A percentile compares a stretch with the other conserved stretches of the same genome.
These are phyloP conservation scores for Immersiella caudata DNA, from an alignment of 495 filamentous ascomycete genomes.

Conservation along the genomic window DNA sequence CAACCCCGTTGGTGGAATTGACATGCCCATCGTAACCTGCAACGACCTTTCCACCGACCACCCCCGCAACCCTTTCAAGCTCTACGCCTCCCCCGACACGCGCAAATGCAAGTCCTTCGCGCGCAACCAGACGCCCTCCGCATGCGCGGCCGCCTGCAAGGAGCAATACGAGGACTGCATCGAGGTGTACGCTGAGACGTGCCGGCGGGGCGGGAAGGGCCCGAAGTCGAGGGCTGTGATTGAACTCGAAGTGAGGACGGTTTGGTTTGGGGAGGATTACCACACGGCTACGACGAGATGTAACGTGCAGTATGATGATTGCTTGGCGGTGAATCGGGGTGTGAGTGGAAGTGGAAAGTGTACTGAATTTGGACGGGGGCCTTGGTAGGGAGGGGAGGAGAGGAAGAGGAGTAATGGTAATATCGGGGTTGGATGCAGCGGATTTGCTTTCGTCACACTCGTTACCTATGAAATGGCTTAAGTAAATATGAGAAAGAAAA, in stretches of 20 bases:
- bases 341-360: slow-evolving; percentile 29
- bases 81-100: slow-evolving; percentile 43
- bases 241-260: slow-evolving; percentile 22
- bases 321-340: slow-evolving; percentile 30
- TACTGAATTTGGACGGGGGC: slow-evolving; percentile 17
- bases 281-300: slow-evolving; percentile 43
- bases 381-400: slow-evolving; percentile 5
- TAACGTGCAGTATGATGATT: slow-evolving; percentile 45
- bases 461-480: no score
- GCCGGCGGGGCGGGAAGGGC: slow-evolving; percentile 31
- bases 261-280: slow-evolving; percentile 24
- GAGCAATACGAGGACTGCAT: slow-evolving; percentile 51
- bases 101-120: slow-evolving; percentile 43
- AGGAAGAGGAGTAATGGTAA: neutral
- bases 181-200: slow-evolving; percentile 48
- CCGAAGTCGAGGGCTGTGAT: neutral
- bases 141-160: slow-evolving; percentile 53
- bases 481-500: no score
- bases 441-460: no score
- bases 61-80: slow-evolving; percentile 47
- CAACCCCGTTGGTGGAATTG: slow-evolving; percentile 52
- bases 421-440: no score
- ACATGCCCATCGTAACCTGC: slow-evolving; percentile 52
- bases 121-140: slow-evolving; percentile 31
- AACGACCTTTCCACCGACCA: slow-evolving; percentile 49